Base-by-base conservation (phyloP, 768 basidiomycete species). In the Phanerochaete carnosa region DNA sequence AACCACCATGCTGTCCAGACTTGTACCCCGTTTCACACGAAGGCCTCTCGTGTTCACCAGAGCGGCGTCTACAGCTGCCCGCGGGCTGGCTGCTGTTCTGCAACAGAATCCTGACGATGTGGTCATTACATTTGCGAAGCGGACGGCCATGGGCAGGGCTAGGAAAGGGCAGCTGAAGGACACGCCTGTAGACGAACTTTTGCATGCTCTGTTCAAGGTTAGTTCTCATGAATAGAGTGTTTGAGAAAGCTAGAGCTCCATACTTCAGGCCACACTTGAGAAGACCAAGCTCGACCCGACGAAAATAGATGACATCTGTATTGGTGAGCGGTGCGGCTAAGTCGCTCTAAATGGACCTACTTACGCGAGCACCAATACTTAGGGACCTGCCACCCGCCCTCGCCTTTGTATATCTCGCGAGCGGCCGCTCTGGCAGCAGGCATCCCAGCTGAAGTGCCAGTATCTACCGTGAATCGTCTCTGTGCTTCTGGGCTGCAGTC, bases 401-500 rank as follows among this genome's bases (percentile, higher is more conserved):
- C 89, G 0, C 90, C 90, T 25, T 80, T 87, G 62, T 95, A 89
- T 71, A 77, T 92, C 45, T 94, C 94, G 9, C 80, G 94, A 32
- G 91, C 93, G 49, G 93, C 94, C 29, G 91, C 92, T 4, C 80
- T 96, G 45, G 86, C 91, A 33, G 93, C 94, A 28, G 95, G 94
- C 13, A 90, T 97, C 64, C 96, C 95, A 2, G 81, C 88, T 57
- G 78, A 87, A 63, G 88, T 94, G 15, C 90, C 95, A n/a, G 82
- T 98, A 63, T 90, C 90, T 23, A 89, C 91, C 12, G 86, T 98
- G 57, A 99, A 99, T 74, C 81, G 96, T 59, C 83, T 98, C 53
- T 99, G 96, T 74, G 92, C 94, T 1, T 95, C 94, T 0, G 95
- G 95, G 25, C 80, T 98, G 52, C 93, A 95, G 84, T 89, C 96